Base-by-base conservation (phyloP, 768 basidiomycete genomes). In the Fibroporia radiculosa region DNA sequence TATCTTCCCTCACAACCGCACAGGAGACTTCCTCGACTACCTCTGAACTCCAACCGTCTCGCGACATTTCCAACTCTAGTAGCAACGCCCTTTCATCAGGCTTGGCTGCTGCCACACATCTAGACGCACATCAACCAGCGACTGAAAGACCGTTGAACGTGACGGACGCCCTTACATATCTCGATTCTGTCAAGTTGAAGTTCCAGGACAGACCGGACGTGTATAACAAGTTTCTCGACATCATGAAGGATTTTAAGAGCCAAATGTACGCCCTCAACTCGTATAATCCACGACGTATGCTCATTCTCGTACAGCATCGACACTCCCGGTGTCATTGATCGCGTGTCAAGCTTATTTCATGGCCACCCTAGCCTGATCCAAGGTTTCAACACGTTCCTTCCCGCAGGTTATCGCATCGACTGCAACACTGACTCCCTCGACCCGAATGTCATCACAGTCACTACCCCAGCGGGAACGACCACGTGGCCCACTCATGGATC, bases 341-440 rank as follows among this genome's bases (percentile, higher is more conserved):
- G 93, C 42, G 95, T 97, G 23, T 95, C 93, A 1, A 77, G 82
- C 39, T 80, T 99, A 20, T 98, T 99, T 68, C 78, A 82, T 45
- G 90, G 89, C 1, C 91, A 96, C 56, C 89, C 90, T 0, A 60
- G 70, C 4, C 84, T 99, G 49, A 97, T 99, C 36, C 91, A 95
- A 63, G 93, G 93, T 8, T 99, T 99, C 75, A 98, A 97, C 66
- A 96, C 93, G 0, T 99, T 98, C 66, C 75, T 99, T 10, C 95
- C 95, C 3, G 74, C 78, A 18, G 95, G 95, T 13, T 99, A 97
- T 60, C 82, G 88, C 38, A 97, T 99, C 62, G 91, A 95, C 53
- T 84, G 81, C 53, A 74, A 74, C 12, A 67, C 67, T 25, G 81
- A 86, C 54, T 65, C 74, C n/a, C 68, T 74, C n/a, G 76, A 82